Conservation (phyloP, 768 basidiomycete species). For the Suillus bovinus region DNA sequence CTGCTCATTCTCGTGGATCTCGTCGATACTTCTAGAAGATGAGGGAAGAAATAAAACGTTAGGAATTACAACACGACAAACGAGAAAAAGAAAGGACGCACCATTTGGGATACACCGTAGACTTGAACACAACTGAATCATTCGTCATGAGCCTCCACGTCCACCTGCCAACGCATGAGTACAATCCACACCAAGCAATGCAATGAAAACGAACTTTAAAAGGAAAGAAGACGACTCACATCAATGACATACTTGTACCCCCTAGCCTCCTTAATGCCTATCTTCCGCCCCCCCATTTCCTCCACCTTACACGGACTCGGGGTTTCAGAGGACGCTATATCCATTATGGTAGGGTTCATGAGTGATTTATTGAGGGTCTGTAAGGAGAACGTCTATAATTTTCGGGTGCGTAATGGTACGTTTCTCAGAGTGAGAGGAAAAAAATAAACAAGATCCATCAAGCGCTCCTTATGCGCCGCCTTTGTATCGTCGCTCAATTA, state of each 20-base stretch:
- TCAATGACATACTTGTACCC: slow-evolving; percentile 57
- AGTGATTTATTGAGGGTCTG: slow-evolving; percentile 36
- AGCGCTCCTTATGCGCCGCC: no score
- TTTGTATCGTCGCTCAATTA: no score
- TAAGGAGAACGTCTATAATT: slow-evolving; percentile 20
- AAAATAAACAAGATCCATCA: slow-evolving; percentile 35
- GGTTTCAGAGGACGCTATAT: slow-evolving; percentile 50
- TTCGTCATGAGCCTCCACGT: slow-evolving; percentile 57
- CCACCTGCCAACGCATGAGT: slow-evolving; percentile 35
- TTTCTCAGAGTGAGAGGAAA: neutral
- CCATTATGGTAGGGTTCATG: slow-evolving; percentile 52
- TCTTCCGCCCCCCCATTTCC: slow-evolving; percentile 42
- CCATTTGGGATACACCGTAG: slow-evolving; percentile 72
- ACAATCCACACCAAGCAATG: neutral
- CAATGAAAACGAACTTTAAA: no score
- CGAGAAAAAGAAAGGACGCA: slow-evolving; percentile 16
- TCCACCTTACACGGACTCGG: slow-evolving; percentile 46
- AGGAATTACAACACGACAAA: neutral
- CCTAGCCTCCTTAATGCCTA: slow-evolving; percentile 46
- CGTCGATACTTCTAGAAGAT: no score
- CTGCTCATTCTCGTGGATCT: no score
- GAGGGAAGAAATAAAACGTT: neutral
- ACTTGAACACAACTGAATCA: slow-evolving; percentile 60
- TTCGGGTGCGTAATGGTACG: neutral
- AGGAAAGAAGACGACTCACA: slow-evolving; percentile 28